A percentile compares a stretch with the other conserved stretches of the same genome.
Conservation (phyloP, 1,284 basidiomycete genomes). For the Cutaneotrichosporon sp. region DNA sequence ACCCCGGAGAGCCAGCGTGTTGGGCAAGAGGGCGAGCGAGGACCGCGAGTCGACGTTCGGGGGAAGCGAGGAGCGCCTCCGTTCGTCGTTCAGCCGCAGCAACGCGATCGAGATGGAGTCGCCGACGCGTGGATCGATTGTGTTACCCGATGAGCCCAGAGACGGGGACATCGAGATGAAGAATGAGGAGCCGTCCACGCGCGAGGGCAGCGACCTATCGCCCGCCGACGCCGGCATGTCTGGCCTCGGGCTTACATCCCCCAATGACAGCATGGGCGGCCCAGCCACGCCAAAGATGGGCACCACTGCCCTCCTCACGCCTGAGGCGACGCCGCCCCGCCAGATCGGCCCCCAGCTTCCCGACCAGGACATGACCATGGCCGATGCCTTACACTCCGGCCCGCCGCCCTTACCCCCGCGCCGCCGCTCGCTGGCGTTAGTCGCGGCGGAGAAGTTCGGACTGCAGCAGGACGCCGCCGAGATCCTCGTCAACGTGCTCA, state of each 20-base stretch:
- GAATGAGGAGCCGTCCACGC: not conserved
- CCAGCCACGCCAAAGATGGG: not conserved
- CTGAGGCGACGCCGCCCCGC: not conserved
- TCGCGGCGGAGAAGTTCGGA: conserved; percentile 55
- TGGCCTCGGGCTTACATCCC: conserved; percentile 20
- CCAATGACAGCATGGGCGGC: not conserved
- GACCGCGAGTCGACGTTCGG: conserved; percentile 43
- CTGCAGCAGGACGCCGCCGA: conserved; percentile 97
- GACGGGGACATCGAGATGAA: conserved; percentile 8
- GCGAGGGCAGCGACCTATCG: conserved; percentile 18
- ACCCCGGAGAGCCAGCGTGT: conserved; percentile 17
- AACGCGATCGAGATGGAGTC: conserved; percentile 22
- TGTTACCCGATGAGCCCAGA: not conserved
- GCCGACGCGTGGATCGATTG: not conserved
- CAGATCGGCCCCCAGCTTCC: not conserved
- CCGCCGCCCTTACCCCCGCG: conserved; percentile 17
- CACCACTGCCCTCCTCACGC: not conserved
- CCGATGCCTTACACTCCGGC: not conserved
- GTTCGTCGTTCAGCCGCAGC: conserved; percentile 3
- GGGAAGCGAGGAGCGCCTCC: conserved; percentile 28
- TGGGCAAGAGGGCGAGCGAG: conserved; percentile 47
- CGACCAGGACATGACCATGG: not conserved
- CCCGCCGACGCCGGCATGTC: conserved; percentile 14
- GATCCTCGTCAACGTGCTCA: conserved; percentile 98
- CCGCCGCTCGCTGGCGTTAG: conserved; percentile 19